Percentiles rank a stretch among this genome's conserved stretches.
These are phyloP conservation scores for Solanum hybrid DNA, from an alignment of 305 asterid genomes.

Conservation along the genomic window DNA sequence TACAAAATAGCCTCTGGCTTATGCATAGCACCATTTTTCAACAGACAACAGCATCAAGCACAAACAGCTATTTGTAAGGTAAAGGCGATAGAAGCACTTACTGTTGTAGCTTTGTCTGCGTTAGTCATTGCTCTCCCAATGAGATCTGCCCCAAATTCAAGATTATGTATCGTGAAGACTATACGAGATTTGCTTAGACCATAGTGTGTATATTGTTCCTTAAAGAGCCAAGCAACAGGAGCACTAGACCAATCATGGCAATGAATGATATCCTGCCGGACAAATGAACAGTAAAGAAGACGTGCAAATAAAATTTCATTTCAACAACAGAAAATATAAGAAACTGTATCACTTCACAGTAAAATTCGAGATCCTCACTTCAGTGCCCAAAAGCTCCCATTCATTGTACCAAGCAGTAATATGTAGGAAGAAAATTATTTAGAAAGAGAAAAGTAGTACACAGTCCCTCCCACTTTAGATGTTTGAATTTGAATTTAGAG, in stretches of 20 bases:
- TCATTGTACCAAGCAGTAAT: not conserved
- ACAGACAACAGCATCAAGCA: not conserved
- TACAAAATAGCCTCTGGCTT: not conserved
- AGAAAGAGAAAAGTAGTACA: not conserved
- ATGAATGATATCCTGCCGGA: constrained; percentile 81
- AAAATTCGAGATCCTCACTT: not conserved
- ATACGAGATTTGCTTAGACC: constrained; percentile 84
- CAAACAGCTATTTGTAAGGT: not conserved
- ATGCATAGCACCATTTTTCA: not conserved
- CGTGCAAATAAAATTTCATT: not conserved
- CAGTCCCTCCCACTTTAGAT: not conserved
- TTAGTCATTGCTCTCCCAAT: constrained; percentile 75
- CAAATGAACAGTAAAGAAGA: constrained; percentile 7
- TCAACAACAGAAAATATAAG: not conserved
- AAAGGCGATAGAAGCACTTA: constrained; percentile 24
- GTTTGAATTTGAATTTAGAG: not conserved
- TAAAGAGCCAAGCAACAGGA: constrained; percentile 94
- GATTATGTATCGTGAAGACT: constrained; percentile 97
- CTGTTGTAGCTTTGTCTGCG: constrained; percentile 91
- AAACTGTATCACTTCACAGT: not conserved
- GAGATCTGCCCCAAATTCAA: constrained; percentile 80
- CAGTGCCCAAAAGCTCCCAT: not conserved
- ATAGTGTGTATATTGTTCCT: constrained; percentile 78
- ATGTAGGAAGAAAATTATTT: not conserved
- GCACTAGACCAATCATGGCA: constrained; percentile 99